Evolutionary conservation across 805 yeast species (phyloP), one percentile per base, ranked within the genome.

Genomic region (Kregervanrija delftensis): DNA sequence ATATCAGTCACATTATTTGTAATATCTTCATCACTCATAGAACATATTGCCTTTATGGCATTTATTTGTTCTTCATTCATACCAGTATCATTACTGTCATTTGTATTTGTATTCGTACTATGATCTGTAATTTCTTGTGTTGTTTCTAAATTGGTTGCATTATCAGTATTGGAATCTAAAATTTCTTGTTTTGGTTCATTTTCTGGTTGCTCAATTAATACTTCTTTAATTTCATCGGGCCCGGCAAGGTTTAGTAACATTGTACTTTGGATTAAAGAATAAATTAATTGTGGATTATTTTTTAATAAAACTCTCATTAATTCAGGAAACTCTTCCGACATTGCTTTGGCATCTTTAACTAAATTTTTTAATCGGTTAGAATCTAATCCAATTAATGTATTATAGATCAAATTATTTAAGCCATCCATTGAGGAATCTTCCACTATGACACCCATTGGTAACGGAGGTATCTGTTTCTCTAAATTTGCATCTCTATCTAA

Each of bases 261-360:
- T 49, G 87, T 64, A 2, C 81, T 69, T 57, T 90, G 96, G 2
- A 89, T 91, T 30, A 87, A 67, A 0, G 96, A 93, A 60, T 81
- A 88, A 2, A 86, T 67, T 39, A 91, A 68, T 60, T 91, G 97
- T 0, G 97, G 97, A 47, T 81, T 79, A 50, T 77, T 77, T 28
- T 72, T 72, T 13, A 90, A 66, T 32, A 90, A 65, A 35, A 73
- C 74, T 42, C 68, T 73, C 68, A 85, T 79, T 46, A 79, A 64
- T 5, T 69, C 70, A 0, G 86, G 85, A 47, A 81, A 73, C 28
- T 70, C 71, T 3, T 63, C 60, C 3, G 83, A 66, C 78, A 86
- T 77, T 15, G 66, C 60, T 54, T 80, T 76, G 12, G 86, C 72
- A 49, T 85, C 89, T 33, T 64, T 63, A 11, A 83, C 52, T 32